Percentiles rank a stretch among this genome's conserved stretches.
These are phyloP conservation scores for Rhypophila decipiens DNA, from an alignment of 495 filamentous ascomycete species.

Conservation along the genomic window DNA sequence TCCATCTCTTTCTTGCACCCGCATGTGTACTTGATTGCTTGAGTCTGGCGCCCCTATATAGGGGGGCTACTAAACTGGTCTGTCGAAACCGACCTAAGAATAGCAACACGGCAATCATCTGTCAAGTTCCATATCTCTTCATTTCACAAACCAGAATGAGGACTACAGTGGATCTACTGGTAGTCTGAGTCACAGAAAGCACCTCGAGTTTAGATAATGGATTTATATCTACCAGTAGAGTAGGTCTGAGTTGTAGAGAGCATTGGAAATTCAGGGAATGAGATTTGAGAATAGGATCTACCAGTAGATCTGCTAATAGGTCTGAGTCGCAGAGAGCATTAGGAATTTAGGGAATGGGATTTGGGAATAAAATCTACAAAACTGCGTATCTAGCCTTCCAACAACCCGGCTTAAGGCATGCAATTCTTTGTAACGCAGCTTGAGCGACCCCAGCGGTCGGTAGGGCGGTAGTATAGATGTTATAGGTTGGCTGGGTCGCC, in stretches of 20 bases:
- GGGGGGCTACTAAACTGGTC: slow-evolving; percentile 5
- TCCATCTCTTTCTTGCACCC: too few relatives aligned
- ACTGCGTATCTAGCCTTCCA: too few relatives aligned
- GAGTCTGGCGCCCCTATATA: slow-evolving; percentile 5
- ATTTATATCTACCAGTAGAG: slow-evolving; percentile 3
- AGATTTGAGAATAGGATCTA: too few relatives aligned
- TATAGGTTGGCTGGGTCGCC: too few relatives aligned
- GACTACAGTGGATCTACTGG: slow-evolving; percentile 3
- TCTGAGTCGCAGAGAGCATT: neutral
- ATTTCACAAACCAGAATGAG: neutral
- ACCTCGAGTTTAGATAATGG: slow-evolving; percentile 2
- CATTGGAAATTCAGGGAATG: too few relatives aligned
- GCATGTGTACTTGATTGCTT: slow-evolving; percentile 6
- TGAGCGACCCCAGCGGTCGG: too few relatives aligned
- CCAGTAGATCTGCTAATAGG: neutral
- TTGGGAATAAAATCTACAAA: too few relatives aligned
- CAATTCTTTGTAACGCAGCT: too few relatives aligned
- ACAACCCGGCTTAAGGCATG: too few relatives aligned
- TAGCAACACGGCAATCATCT: slow-evolving; percentile 5
- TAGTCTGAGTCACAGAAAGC: slow-evolving; percentile 4
- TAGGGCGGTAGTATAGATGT: too few relatives aligned
- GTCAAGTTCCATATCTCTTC: slow-evolving; percentile 3
- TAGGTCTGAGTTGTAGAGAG: too few relatives aligned
- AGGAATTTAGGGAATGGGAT: slow-evolving; percentile 1
- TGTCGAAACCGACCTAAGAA: slow-evolving; percentile 5